These are phyloP conservation scores for Rosa multiflora DNA, from an alignment of 306 rosid genomes.

Conservation along the genomic window DNA sequence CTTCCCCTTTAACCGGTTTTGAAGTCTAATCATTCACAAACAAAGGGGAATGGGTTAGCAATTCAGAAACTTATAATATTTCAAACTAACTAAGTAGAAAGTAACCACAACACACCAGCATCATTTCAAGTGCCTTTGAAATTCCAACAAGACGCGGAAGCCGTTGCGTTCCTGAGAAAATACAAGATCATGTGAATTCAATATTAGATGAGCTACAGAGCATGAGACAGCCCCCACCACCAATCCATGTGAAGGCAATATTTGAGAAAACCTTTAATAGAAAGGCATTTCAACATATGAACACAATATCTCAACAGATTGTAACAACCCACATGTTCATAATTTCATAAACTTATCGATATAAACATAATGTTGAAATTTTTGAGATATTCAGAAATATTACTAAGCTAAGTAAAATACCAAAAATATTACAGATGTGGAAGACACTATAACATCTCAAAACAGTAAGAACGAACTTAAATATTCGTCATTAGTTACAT, in stretches of 20 bases:
- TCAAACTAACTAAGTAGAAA: constrained; percentile 4
- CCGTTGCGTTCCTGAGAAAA: constrained; percentile 84
- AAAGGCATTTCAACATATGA: constrained; percentile 5
- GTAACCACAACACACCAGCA: constrained; percentile 57
- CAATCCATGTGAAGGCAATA: background rate
- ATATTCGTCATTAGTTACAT: background rate
- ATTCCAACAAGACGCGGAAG: constrained; percentile 99
- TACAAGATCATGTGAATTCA: constrained; percentile 30
- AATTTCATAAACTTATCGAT: background rate
- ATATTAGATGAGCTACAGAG: background rate
- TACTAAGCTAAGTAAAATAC: background rate
- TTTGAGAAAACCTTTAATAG: background rate
- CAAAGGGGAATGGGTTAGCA: constrained; percentile 6
- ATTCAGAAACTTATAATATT: background rate
- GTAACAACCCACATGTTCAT: background rate
- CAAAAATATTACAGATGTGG: background rate
- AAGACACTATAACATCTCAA: background rate
- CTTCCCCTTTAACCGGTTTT: constrained; percentile 79
- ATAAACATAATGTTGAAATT: background rate
- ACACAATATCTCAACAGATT: background rate
- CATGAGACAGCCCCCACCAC: background rate
- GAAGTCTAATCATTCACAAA: constrained; percentile 54
- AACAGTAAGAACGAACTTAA: background rate
- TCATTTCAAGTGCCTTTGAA: constrained; percentile 89
- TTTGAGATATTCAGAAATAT: background rate